Evolutionary conservation across 768 basidiomycete genomes (phyloP), one percentile per base, ranked within the genome.

Genomic region (Macrolepiota fuliginosa): DNA sequence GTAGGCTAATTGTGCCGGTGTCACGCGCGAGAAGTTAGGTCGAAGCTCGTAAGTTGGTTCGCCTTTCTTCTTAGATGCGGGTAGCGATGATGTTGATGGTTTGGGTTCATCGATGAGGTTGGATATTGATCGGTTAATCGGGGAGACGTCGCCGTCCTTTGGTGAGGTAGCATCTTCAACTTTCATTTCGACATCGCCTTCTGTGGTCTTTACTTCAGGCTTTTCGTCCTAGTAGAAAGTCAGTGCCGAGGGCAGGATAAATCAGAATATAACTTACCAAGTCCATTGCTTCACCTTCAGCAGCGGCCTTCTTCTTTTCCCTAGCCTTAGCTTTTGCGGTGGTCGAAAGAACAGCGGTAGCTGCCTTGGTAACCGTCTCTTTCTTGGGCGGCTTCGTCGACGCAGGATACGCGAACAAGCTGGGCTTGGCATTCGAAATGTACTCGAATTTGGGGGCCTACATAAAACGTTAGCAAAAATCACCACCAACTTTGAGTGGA

Each of bases 311-410:
- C 68, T 86, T 91, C 82, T 92, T 96, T 70, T 95, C 94, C 65
- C 97, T 83, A 1, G 95, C 95, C 72, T 93, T 94, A n/a, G 92
- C 94, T 73, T 94, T 96, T 0, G 95, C 96, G 1, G 97, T 99
- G 0, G 97, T 98, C 7, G 94, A 97, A 42, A 99, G 82, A 11
- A 99, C 96, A 37, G 96, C 97, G 13, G 95, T 89, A 29, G 92
- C 94, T 56, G 96, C 90, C 75, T 96, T 97, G 45, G 91, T 85
- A 22, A 92, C 89, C 0, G 91, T 82, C 77, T 98, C 96, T 76
- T 95, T 96, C 77, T 94, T 92, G 4, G 92, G 91, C 11, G 95
- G 91, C 71, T 94, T 92, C 49, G 86, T 90, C 1, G 86, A 81
- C 17, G 90, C 78, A 11, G 94, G 95, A 74, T 99, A 98, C 2